Percentiles rank a stretch among this genome's conserved stretches.
phyloP scores from a whole-genome alignment of 768 basidiomycete genomes.

The Baorangia bicolor region DNA sequence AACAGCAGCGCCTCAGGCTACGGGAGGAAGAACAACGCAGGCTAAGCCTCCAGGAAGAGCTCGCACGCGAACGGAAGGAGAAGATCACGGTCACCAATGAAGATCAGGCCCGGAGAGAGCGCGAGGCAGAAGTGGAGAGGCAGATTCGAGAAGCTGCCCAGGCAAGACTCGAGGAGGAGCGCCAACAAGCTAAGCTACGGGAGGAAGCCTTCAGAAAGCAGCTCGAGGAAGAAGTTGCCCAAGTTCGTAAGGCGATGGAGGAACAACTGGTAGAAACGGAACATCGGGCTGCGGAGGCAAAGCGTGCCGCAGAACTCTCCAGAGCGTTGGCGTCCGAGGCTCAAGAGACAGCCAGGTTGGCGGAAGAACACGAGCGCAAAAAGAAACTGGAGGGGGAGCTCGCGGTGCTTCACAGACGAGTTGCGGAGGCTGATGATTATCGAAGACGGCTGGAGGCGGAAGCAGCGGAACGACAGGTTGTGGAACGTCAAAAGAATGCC shows the following conservation, averaged over 20 bases:
- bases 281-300: conserved; percentile 24
- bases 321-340: conserved; percentile 24
- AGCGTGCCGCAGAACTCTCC: conserved; percentile 30
- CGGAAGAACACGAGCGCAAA: conserved; percentile 32
- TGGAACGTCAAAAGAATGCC: conserved; percentile 27
- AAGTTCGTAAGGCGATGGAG: conserved; percentile 24
- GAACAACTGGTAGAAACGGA: conserved; percentile 23
- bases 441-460: conserved; percentile 30
- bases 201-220: conserved; percentile 26
- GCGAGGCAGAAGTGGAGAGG: conserved; percentile 21
- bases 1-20: conserved; percentile 27
- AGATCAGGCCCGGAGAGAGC: conserved; percentile 20
- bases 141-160: conserved; percentile 19
- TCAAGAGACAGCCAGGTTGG: conserved; percentile 30
- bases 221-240: conserved; percentile 29
- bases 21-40: conserved; percentile 32
- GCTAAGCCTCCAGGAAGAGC: conserved; percentile 25
- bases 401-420: conserved; percentile 24
- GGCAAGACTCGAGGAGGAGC: conserved; percentile 28
- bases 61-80: conserved; percentile 21
- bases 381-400: conserved; percentile 28
- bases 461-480: conserved; percentile 24
- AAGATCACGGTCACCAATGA: conserved; percentile 15
- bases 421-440: conserved; percentile 29
- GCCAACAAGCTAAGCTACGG: conserved; percentile 20